phyloP scores from a whole-genome alignment of 2,329 filamentous ascomycete species.

The Fusarium pseudonygamai region DNA sequence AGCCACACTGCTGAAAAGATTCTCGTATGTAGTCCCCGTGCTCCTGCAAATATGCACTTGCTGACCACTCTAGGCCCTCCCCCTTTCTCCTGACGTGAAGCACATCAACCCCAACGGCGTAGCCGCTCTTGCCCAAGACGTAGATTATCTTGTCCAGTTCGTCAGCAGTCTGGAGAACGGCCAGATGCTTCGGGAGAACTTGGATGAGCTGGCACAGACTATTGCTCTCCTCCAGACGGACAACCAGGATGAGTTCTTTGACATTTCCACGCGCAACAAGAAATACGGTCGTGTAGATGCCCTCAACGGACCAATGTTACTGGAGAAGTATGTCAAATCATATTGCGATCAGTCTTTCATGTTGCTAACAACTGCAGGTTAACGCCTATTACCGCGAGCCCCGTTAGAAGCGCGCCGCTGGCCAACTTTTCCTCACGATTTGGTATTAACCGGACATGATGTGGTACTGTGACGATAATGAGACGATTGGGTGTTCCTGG shows the following conservation, averaged over 20 bases:
- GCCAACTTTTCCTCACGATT: constrained; percentile 80
- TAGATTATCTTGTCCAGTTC: constrained; percentile 84
- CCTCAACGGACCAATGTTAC: constrained; percentile 83
- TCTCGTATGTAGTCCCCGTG: constrained; percentile 61
- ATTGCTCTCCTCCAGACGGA: constrained; percentile 86
- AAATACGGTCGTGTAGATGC: constrained; percentile 95
- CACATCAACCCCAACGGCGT: constrained; percentile 91
- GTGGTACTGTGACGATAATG: constrained; percentile 1
- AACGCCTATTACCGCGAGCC: constrained; percentile 68
- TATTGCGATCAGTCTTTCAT: not conserved
- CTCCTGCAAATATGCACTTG: not conserved
- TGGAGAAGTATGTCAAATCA: constrained; percentile 81
- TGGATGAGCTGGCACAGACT: constrained; percentile 94
- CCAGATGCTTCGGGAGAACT: constrained; percentile 85
- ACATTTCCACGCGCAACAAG: constrained; percentile 87
- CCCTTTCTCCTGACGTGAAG: constrained; percentile 80
- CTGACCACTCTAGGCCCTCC: constrained; percentile 67
- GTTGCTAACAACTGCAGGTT: constrained; percentile 59
- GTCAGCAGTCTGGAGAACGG: constrained; percentile 86
- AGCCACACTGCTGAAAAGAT: constrained; percentile 90
- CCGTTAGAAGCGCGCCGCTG: constrained; percentile 70
- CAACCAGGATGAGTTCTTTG: constrained; percentile 97
- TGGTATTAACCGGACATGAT: constrained; percentile 62
- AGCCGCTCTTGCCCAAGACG: constrained; percentile 81
- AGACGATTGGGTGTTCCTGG: not conserved